Conservation (phyloP, 257 asterid genomes). For the Catharanthus roseus region DNA sequence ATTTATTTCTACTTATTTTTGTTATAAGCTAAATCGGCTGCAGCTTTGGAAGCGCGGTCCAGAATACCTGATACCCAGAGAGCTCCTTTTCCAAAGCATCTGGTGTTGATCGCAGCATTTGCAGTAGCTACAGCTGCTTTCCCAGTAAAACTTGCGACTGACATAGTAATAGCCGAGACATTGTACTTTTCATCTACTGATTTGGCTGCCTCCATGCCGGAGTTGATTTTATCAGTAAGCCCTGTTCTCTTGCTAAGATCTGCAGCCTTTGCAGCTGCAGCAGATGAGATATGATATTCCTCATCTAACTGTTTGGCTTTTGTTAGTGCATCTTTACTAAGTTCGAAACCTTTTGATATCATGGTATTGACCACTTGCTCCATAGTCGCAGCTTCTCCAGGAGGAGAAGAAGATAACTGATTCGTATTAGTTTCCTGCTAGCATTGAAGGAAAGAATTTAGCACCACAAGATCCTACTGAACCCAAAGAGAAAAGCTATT, state of each 20-base stretch:
- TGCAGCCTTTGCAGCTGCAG: conserved; percentile 48
- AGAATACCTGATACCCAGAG: conserved; percentile 48
- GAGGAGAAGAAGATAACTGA: conserved; percentile 31
- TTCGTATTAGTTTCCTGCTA: conserved; percentile 26
- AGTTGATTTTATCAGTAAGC: conserved; percentile 41
- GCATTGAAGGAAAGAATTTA: background rate
- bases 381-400: conserved; percentile 51
- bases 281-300: conserved; percentile 40
- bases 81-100: conserved; percentile 56
- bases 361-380: conserved; percentile 45
- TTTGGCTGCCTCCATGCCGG: conserved; percentile 36
- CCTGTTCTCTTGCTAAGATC: conserved; percentile 49
- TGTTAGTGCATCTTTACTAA: conserved; percentile 48
- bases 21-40: conserved; percentile 47
- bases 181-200: conserved; percentile 44
- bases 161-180: conserved; percentile 33
- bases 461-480: background rate
- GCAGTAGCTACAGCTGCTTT: conserved; percentile 46
- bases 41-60: conserved; percentile 46
- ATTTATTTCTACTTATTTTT: conserved; percentile 21
- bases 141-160: conserved; percentile 42
- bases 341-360: conserved; percentile 47
- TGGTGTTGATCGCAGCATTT: conserved; percentile 42
- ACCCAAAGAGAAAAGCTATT: background rate
- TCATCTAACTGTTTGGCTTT: conserved; percentile 68